A percentile compares a stretch with the other conserved stretches of the same genome.
Evolutionary conservation across 1,139 yeast genomes (phyloP).

Genomic region (Pichia sp.): DNA sequence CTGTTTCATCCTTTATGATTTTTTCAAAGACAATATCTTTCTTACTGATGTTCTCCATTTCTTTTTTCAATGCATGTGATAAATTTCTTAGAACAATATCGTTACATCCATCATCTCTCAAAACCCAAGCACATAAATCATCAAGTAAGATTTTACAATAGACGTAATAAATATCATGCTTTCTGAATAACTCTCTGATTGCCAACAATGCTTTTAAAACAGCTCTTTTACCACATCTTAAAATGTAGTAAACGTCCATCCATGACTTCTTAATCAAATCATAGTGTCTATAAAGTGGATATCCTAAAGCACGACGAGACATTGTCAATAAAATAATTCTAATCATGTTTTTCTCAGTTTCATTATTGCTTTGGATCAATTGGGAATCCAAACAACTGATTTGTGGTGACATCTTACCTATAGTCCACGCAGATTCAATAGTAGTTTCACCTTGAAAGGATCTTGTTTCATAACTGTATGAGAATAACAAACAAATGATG

Average conservation of each 20-base stretch:
- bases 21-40: constrained; percentile 40
- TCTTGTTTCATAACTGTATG: constrained; percentile 71
- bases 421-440: constrained; percentile 91
- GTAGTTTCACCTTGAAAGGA: constrained; percentile 69
- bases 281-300: constrained; percentile 77
- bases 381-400: constrained; percentile 67
- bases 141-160: constrained; percentile 80
- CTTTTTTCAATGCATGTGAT: constrained; percentile 60
- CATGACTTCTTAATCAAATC: constrained; percentile 60
- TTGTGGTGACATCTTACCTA: constrained; percentile 84
- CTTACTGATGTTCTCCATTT: constrained; percentile 27
- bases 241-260: constrained; percentile 67
- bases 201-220: constrained; percentile 59
- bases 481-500: constrained; percentile 65
- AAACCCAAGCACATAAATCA: constrained; percentile 79
- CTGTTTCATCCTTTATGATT: constrained; percentile 21
- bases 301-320: constrained; percentile 69
- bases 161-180: constrained; percentile 83
- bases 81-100: constrained; percentile 55
- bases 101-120: constrained; percentile 49
- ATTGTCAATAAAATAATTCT: constrained; percentile 57
- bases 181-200: constrained; percentile 72
- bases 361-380: constrained; percentile 41
- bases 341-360: constrained; percentile 38
- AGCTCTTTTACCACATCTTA: constrained; percentile 68